Base-by-base conservation (phyloP, 257 asterid genomes). In the Misopates orontium region DNA sequence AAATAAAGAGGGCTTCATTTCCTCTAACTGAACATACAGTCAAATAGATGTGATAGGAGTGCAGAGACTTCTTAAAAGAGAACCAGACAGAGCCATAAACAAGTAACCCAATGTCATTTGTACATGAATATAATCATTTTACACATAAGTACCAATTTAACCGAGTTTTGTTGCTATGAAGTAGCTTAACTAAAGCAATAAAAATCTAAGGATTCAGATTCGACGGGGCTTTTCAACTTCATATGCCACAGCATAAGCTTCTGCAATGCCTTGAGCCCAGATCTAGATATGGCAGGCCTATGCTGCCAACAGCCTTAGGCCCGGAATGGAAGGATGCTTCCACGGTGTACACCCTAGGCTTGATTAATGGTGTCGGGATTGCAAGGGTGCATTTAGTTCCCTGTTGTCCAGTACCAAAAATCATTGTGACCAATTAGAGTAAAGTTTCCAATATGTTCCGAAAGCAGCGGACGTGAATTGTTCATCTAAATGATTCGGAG, bases 301-400 rank as follows among this genome's bases (percentile, higher is more conserved):
- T 71, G 79, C 67, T 68, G 71, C 75, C 65, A 66, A 62, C 66
- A 62, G 56, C 67, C 75, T 64, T 74, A 31, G 73, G 75, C 60
- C 69, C 77, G 80, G 76, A 70, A 61, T 36, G 68, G 44, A 71
- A 57, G 60, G 75, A 76, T 62, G 80, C 75, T 75, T 73, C 83
- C 44, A 28, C 39, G 39, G 75, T 62, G 63, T 67, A 72, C 68
- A 52, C 72, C 84, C 64, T 78, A 73, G 79, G 78, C 85, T 74
- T 83, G 71, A 82, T 78, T 72, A 74, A 68, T 60, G 83, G 79
- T 72, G 71, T 78, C 56, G 85, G 77, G 75, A 79, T 79, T 64
- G 78, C 83, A 77, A 91, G 83, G 60, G 67, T 60, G 76, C 94
- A 88, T 79, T 73, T 81, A 74, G 82, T 75, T 64, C 71, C 97